phyloP scores from a whole-genome alignment of 257 asterid species.

The Nicotiana noctiflora region DNA sequence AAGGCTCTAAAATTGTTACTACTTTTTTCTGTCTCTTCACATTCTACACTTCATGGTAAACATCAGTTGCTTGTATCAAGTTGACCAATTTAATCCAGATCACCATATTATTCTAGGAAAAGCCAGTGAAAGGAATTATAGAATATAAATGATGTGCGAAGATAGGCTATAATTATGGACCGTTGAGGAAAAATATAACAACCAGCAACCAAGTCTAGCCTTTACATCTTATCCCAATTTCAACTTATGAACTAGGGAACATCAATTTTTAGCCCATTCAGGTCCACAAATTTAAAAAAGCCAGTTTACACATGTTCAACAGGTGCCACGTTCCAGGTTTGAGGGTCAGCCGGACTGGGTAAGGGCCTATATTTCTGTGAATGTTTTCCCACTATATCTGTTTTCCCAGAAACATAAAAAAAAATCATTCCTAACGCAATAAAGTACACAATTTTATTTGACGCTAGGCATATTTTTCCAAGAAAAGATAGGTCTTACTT shows the following conservation, averaged over 20 bases:
- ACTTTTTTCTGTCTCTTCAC: neutral
- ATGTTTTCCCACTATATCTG: neutral
- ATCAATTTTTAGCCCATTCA: neutral
- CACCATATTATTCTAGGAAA: neutral
- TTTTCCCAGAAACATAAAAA: neutral
- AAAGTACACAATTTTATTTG: neutral
- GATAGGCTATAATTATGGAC: neutral
- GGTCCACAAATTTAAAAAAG: neutral
- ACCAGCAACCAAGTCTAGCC: neutral
- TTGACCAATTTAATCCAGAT: neutral
- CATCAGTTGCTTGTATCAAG: neutral
- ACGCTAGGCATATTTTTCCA: neutral
- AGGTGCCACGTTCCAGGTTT: neutral
- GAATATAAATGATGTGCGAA: neutral
- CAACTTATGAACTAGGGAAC: neutral
- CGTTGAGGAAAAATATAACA: neutral
- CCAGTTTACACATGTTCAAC: neutral
- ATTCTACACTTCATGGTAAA: neutral
- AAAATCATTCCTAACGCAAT: neutral
- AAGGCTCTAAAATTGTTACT: neutral
- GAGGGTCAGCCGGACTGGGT: neutral
- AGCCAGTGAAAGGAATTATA: neutral
- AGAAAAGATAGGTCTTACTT: slow-evolving; percentile 42
- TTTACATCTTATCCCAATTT: neutral
- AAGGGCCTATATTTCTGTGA: neutral